Conservation (phyloP, 768 basidiomycete species). For the Cyclocybe aegerita region DNA sequence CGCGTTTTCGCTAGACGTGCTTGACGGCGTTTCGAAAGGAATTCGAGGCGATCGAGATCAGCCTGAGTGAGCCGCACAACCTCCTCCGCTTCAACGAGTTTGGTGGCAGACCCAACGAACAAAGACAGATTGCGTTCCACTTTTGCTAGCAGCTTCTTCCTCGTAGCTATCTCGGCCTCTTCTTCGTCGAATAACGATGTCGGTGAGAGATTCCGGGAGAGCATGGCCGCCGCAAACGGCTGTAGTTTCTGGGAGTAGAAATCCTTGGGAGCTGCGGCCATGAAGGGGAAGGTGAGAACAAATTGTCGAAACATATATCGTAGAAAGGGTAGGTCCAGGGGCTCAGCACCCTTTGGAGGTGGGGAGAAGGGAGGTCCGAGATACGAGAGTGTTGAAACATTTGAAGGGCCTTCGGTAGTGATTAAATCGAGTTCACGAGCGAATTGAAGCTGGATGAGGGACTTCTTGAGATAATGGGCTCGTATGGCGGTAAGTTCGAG, state of each 20-base stretch:
- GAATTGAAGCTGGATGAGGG: slow-evolving; percentile 86
- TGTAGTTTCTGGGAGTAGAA: slow-evolving; percentile 96
- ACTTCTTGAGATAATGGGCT: slow-evolving; percentile 98
- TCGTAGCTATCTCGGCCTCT: slow-evolving; percentile 51
- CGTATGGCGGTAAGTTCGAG: slow-evolving; percentile 73
- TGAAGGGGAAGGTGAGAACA: slow-evolving; percentile 93
- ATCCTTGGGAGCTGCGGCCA: slow-evolving; percentile 81
- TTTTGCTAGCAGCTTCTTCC: slow-evolving; percentile 71
- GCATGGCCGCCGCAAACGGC: slow-evolving; percentile 83
- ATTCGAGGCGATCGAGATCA: slow-evolving; percentile 80
- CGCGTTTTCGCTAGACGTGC: slow-evolving; percentile 44
- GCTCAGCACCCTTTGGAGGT: slow-evolving; percentile 55
- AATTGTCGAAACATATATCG: slow-evolving; percentile 91
- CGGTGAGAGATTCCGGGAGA: slow-evolving; percentile 75
- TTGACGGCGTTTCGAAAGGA: slow-evolving; percentile 62
- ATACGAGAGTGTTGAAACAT: slow-evolving; percentile 71
- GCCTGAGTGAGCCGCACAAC: slow-evolving; percentile 85
- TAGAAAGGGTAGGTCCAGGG: slow-evolving; percentile 81
- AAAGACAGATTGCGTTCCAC: slow-evolving; percentile 83
- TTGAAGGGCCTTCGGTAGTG: slow-evolving; percentile 33
- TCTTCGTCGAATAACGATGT: slow-evolving; percentile 59
- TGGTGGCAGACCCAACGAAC: slow-evolving; percentile 79
- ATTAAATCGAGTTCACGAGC: slow-evolving; percentile 75
- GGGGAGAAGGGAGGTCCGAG: slow-evolving; percentile 87
- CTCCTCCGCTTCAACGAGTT: slow-evolving; percentile 82